Evolutionary conservation across 768 basidiomycete species (phyloP), one percentile per base, ranked within the genome.

Genomic region (Psilocybe azurescens): DNA sequence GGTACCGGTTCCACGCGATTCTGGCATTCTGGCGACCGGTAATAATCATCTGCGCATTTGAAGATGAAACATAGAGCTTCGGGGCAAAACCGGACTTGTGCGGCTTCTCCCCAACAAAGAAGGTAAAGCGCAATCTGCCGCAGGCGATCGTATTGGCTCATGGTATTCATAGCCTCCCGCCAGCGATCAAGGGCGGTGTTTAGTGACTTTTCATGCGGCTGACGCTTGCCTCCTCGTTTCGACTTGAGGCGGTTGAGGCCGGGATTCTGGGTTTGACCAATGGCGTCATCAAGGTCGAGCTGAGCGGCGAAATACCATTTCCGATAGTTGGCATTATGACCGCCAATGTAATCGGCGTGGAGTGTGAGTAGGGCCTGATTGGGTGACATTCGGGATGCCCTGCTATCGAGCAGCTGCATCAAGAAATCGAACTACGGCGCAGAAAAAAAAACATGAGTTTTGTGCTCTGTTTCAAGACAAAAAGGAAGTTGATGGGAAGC

Each of bases 261-360:
- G 0, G 95, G 94, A 73, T 97, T 98, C 72, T 97, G 94, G 5
- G 86, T 84, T 62, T 91, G 87, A 30, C 97, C 97, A 56, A 99
- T 89, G 52, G 95, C 97, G 68, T 99, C 97, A 74, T 99, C 97
- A 47, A 99, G 90, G 75, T 99, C 97, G 62, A 99, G 88, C 75
- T 99, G 97, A 18, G 97, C 95, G 30, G 97, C 97, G 75, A 99
- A 99, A 79, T 99, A 99, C 97, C 97, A 99, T 79, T 98, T 98
- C 63, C 97, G 93, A 79, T 99, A 99, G 80, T 99, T 99, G 53
- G 97, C 94, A 70, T 98, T 91, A 75, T 97, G 93, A 3, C 97
- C 97, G 20, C 97, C 97, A 69, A 99, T 98, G 76, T 99, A 99
- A 75, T 99, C 97, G 60, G 97, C 97, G 70, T 99, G 97, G 2